Percentiles rank a stretch among this genome's conserved stretches.
Evolutionary conservation across 2,329 filamentous ascomycete species (phyloP).

Genomic region (Aspergillus sp.): DNA sequence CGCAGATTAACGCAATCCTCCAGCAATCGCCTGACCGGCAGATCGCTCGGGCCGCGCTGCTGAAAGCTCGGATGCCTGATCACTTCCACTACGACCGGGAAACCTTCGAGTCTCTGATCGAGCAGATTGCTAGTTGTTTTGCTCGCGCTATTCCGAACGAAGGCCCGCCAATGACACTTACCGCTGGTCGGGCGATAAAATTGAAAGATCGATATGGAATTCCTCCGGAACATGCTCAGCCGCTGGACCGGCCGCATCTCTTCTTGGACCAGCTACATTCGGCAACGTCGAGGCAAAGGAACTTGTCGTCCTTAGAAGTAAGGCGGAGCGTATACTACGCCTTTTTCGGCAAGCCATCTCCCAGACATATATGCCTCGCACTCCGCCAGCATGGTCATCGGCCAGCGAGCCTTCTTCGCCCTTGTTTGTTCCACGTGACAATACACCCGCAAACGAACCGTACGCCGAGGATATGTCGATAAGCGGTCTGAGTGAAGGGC

Average conservation of each 20-base stretch:
- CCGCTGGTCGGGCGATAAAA: slow-evolving; percentile 3
- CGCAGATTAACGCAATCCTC: neutral
- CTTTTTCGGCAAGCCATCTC: slow-evolving; percentile 6
- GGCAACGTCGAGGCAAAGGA: slow-evolving; percentile 1
- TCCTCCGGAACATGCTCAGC: slow-evolving; percentile 3
- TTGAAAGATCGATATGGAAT: slow-evolving; percentile 7
- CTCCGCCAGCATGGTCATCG: neutral
- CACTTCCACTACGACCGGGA: neutral
- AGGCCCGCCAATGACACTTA: neutral
- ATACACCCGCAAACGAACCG: neutral
- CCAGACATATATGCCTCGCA: neutral
- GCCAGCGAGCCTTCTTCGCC: slow-evolving; percentile 1
- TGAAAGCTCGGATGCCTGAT: slow-evolving; percentile 5
- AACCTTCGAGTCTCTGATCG: slow-evolving; percentile 2
- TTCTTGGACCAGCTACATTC: slow-evolving; percentile 4
- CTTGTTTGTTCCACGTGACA: slow-evolving; percentile 1
- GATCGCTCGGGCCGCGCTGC: slow-evolving; percentile 6
- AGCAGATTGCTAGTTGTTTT: slow-evolving; percentile 4
- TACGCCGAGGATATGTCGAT: neutral
- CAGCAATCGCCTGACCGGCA: slow-evolving; percentile 4
- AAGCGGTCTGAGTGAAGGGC: neutral
- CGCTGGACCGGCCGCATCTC: slow-evolving; percentile 3
- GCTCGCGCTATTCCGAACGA: slow-evolving; percentile 3
- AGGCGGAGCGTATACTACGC: slow-evolving; percentile 5
- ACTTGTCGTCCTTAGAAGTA: slow-evolving; percentile 5